Evolutionary conservation across 2,329 filamentous ascomycete genomes (phyloP).

Genomic region (Amesomyces nigricolor): DNA sequence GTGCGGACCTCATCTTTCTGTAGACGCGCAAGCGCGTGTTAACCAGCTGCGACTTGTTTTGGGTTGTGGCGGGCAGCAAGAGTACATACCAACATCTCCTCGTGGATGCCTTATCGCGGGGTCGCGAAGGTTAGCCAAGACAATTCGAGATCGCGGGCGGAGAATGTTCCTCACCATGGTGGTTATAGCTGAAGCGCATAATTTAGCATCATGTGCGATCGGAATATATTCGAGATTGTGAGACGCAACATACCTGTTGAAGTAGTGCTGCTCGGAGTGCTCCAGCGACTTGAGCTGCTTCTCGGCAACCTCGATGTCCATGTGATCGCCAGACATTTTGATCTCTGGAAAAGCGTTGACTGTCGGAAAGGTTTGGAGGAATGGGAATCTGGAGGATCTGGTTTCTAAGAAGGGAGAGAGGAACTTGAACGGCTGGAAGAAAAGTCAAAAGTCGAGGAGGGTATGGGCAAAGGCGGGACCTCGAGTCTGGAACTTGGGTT

Average conservation of each 20-base stretch:
- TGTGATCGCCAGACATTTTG: constrained; percentile 43
- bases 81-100: constrained; percentile 88
- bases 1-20: constrained; percentile 99
- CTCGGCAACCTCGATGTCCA: constrained; percentile 57
- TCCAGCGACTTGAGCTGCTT: constrained; percentile 66
- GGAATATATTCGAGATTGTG: neutral
- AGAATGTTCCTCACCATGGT: constrained; percentile 66
- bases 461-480: neutral
- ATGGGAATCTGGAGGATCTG: neutral
- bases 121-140: constrained; percentile 29
- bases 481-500: constrained; percentile 17
- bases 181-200: constrained; percentile 70
- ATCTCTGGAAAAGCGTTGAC: neutral
- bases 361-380: neutral
- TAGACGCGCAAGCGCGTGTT: constrained; percentile 21
- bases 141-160: constrained; percentile 4
- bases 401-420: neutral
- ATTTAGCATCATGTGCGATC: constrained; percentile 33
- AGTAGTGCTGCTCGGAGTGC: constrained; percentile 98
- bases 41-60: constrained; percentile 9
- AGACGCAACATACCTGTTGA: constrained; percentile 70
- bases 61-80: constrained; percentile 18
- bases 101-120: constrained; percentile 70
- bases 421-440: neutral
- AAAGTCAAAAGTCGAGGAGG: neutral